phyloP scores from a whole-genome alignment of 1,284 basidiomycete genomes.

The Trichosporon ovoides region DNA sequence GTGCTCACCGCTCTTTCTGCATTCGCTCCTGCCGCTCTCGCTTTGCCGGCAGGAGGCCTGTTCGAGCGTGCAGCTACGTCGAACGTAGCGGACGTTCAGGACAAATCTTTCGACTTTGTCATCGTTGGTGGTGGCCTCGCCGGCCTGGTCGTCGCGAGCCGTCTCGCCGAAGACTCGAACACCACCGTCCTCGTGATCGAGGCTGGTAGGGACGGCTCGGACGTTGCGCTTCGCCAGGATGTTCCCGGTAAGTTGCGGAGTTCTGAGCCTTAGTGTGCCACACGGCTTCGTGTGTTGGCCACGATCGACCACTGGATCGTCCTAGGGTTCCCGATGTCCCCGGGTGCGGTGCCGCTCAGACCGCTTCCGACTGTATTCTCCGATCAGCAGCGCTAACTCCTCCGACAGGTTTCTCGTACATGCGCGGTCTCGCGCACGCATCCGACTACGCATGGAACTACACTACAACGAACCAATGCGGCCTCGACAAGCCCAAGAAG shows the following conservation, averaged over 20 bases:
- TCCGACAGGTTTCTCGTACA: slow-evolving; percentile 34
- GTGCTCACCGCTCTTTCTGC: slow-evolving; percentile 5
- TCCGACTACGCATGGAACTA: slow-evolving; percentile 62
- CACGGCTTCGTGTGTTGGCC: slow-evolving; percentile 25
- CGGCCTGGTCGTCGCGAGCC: slow-evolving; percentile 64
- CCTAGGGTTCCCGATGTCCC: not conserved
- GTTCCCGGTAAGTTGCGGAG: slow-evolving; percentile 46
- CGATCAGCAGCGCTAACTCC: not conserved
- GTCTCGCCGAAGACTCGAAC: slow-evolving; percentile 63
- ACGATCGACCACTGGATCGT: not conserved
- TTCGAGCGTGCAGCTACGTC: slow-evolving; percentile 25
- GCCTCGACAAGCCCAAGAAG: slow-evolving; percentile 18
- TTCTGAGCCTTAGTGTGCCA: not conserved
- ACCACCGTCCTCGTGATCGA: slow-evolving; percentile 66
- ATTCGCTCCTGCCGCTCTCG: slow-evolving; percentile 1
- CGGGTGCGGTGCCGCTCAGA: not conserved
- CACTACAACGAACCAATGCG: slow-evolving; percentile 54
- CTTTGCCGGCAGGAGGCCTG: not conserved
- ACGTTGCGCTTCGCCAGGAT: slow-evolving; percentile 49
- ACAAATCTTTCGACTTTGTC: slow-evolving; percentile 44
- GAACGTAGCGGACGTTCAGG: slow-evolving; percentile 30
- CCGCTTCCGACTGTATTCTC: not conserved
- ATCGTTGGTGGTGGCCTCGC: slow-evolving; percentile 60
- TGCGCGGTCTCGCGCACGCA: slow-evolving; percentile 39
- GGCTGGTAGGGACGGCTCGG: slow-evolving; percentile 60